Evolutionary conservation across 257 asterid genomes (phyloP).

Genomic region (Avicennia marina): DNA sequence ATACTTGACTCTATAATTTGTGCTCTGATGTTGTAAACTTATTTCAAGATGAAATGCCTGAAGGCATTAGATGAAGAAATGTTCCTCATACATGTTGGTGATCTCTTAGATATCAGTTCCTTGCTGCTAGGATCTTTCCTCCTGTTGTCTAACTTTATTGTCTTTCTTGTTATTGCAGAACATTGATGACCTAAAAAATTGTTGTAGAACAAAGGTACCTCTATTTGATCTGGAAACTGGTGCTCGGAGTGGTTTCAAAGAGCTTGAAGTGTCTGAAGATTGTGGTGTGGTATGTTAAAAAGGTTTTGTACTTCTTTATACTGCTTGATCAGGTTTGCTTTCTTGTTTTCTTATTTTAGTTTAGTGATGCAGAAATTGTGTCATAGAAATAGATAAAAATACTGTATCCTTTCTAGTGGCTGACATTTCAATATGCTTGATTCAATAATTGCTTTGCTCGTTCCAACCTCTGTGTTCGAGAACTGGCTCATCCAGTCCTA

Average conservation of each 20-base stretch:
- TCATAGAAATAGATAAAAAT: conserved; percentile 1
- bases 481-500: background rate
- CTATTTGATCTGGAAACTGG: conserved; percentile 87
- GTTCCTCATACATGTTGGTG: background rate
- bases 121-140: background rate
- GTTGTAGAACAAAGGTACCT: conserved; percentile 80
- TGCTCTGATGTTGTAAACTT: background rate
- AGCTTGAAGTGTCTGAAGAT: conserved; percentile 92
- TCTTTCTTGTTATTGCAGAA: conserved; percentile 47
- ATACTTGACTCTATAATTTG: background rate
- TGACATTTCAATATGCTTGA: background rate
- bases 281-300: conserved; percentile 82
- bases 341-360: background rate
- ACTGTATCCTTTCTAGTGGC: conserved; percentile 5
- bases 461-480: background rate
- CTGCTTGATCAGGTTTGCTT: background rate
- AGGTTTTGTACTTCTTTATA: conserved; percentile 1
- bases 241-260: conserved; percentile 87
- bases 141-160: conserved; percentile 8
- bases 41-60: background rate
- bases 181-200: conserved; percentile 72
- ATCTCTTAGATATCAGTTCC: conserved; percentile 5
- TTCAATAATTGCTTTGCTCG: background rate
- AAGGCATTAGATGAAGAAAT: too few species aligned
- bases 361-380: background rate